phyloP scores from a whole-genome alignment of 352 stramenopile genomes.

The Phytopythium aichiense region DNA sequence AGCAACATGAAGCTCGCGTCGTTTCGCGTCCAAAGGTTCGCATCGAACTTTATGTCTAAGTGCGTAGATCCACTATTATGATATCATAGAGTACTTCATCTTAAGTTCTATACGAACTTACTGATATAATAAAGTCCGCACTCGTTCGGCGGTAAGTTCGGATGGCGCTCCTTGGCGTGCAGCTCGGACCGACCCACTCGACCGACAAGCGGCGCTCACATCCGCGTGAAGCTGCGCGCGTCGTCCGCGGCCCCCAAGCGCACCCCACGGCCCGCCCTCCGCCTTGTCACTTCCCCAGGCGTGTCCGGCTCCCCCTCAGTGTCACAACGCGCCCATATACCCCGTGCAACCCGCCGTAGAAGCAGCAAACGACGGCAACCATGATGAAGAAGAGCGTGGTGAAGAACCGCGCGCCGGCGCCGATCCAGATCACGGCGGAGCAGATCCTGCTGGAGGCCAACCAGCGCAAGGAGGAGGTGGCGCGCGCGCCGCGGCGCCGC shows the following conservation, averaged over 20 bases:
- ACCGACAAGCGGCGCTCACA: too few species aligned
- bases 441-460: constrained; percentile 96
- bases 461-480: constrained; percentile 81
- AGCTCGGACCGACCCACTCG: too few species aligned
- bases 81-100: too few species aligned
- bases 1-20: too few species aligned
- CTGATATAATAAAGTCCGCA: too few species aligned
- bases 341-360: neutral
- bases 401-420: constrained; percentile 98
- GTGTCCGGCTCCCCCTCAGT: neutral
- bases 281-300: neutral
- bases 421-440: constrained; percentile 99
- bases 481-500: constrained; percentile 66
- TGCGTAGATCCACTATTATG: too few species aligned
- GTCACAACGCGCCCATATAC: too few species aligned
- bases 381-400: constrained; percentile 89
- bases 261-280: neutral
- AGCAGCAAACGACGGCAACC: neutral
- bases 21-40: too few species aligned
- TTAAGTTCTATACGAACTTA: too few species aligned
- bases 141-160: too few species aligned
- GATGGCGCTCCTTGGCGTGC: too few species aligned
- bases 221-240: neutral
- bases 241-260: neutral
- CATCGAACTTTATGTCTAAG: too few species aligned